A percentile compares a stretch with the other conserved stretches of the same genome.
These are phyloP conservation scores for Aspergillus transmontanensis DNA, from an alignment of 2,329 filamentous ascomycete species.

Conservation along the genomic window DNA sequence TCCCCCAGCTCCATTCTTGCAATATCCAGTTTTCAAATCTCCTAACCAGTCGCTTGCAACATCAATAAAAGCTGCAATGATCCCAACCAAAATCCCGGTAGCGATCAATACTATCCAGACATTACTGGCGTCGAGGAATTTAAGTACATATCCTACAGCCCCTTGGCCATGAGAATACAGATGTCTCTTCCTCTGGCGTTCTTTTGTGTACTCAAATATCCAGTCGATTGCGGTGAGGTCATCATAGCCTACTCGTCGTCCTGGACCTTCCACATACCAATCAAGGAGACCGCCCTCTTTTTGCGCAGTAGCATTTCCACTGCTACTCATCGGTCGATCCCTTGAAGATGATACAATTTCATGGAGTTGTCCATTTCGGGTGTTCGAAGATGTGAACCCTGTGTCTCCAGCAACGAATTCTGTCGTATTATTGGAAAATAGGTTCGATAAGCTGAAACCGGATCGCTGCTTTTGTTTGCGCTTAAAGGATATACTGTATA, in stretches of 20 bases:
- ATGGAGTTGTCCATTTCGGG: constrained; percentile 29
- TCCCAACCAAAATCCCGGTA: constrained; percentile 80
- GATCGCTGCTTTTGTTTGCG: constrained; percentile 45
- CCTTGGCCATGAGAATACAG: constrained; percentile 71
- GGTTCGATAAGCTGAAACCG: constrained; percentile 42
- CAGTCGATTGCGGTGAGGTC: constrained; percentile 97
- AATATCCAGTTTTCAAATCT: constrained; percentile 89
- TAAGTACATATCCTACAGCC: constrained; percentile 70
- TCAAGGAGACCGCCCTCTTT: constrained; percentile 58
- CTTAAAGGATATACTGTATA: constrained; percentile 44
- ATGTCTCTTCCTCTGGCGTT: constrained; percentile 81
- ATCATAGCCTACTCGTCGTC: constrained; percentile 89
- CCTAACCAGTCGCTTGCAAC: constrained; percentile 91
- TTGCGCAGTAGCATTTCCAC: constrained; percentile 29
- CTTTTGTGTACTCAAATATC: constrained; percentile 98
- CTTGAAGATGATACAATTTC: constrained; percentile 31
- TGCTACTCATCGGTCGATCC: constrained; percentile 23
- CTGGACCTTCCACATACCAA: constrained; percentile 89
- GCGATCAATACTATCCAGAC: constrained; percentile 87
- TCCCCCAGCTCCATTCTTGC: constrained; percentile 73
- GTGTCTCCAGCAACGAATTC: constrained; percentile 25
- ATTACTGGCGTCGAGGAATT: constrained; percentile 81
- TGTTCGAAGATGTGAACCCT: constrained; percentile 25
- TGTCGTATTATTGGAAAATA: constrained; percentile 37
- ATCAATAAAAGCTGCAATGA: constrained; percentile 85